phyloP scores from a whole-genome alignment of 2,329 filamentous ascomycete genomes.

The Ophiosphaerella korrae region DNA sequence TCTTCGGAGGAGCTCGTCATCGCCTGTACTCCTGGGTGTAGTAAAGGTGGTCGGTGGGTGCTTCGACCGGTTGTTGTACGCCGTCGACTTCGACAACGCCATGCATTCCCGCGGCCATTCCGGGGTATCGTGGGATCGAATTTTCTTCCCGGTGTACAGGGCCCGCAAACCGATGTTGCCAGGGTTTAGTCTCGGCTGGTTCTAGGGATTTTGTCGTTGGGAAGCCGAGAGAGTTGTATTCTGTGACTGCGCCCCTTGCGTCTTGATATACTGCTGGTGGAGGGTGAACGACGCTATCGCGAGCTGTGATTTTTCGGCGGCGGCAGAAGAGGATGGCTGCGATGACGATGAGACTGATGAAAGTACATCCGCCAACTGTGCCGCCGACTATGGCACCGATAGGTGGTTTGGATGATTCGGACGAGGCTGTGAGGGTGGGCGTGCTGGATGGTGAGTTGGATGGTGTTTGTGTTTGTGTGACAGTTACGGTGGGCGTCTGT shows the following conservation, averaged over 20 bases:
- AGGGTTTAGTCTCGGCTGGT: slow-evolving; percentile 5
- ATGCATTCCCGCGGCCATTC: slow-evolving; percentile 4
- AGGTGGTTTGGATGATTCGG: slow-evolving; percentile 12
- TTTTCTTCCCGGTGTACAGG: slow-evolving; percentile 1
- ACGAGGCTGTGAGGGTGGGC: neutral
- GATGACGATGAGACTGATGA: slow-evolving; percentile 29
- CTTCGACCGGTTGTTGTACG: slow-evolving; percentile 11
- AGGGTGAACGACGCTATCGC: neutral
- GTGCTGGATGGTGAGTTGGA: neutral
- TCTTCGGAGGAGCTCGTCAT: too few relatives aligned
- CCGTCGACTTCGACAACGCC: slow-evolving; percentile 20
- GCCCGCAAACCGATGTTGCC: slow-evolving; percentile 1
- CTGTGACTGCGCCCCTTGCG: slow-evolving; percentile 1
- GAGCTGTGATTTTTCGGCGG: slow-evolving; percentile 6
- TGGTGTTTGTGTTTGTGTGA: neutral
- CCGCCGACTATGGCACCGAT: slow-evolving; percentile 42
- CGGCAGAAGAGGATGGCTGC: slow-evolving; percentile 29
- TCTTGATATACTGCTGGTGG: neutral
- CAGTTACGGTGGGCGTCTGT: neutral
- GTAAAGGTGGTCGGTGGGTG: slow-evolving; percentile 1
- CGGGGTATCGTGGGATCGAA: slow-evolving; percentile 8
- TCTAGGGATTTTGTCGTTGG: slow-evolving; percentile 4
- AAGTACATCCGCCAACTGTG: slow-evolving; percentile 36
- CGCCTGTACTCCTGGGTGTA: too few relatives aligned
- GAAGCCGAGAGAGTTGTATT: slow-evolving; percentile 16